Evolutionary conservation across 2,329 filamentous ascomycete species (phyloP), one percentile per base, ranked within the genome.

Genomic region (Pseudohalonectria lignicola): DNA sequence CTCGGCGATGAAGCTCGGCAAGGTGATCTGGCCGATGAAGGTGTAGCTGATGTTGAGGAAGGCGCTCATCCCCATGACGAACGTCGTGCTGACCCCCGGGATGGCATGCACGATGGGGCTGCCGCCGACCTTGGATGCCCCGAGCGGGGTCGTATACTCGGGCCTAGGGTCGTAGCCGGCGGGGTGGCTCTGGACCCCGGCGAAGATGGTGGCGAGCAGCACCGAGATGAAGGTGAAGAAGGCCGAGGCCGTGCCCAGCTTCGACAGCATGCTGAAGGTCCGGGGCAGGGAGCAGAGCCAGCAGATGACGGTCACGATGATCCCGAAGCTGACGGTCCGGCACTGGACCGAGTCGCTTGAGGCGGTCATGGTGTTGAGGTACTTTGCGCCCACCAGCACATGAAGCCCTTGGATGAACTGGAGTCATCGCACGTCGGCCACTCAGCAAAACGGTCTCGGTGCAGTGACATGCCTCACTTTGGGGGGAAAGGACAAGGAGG

Each of bases 21-120:
- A 70, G 0, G 88, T 94, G 50, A 94, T 94, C 56, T 95, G 88
- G 0, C 88, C 88, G 48, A 95, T 94, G 54, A 95, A 94, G 1
- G 88, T 94, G 57, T 94, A 95, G 61, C 80, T 86, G 54, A 95
- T 95, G 61, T 95, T 95, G 56, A 95, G 71, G 60, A 94, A 94
- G 0, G 88, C 88, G 38, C 79, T 86, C 70, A 94, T 80, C 17
- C 80, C 87, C 3, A 71, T 66, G 4, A 94, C 84, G 48, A 93
- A 94, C 0, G 82, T 83, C 0, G 86, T 93, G 15, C 79, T 75
- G 3, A 67, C 58, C 3, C 77, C 60, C 0, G 87, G 83, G 16
- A 88, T 54, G 0, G 76, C 76, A 0, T 78, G 76, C 5, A 92
- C 79, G 7, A 74, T 68, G 0, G 82, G 80, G 5, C 76, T 69